phyloP scores from a whole-genome alignment of 1,284 basidiomycete species.

The Exobasidium cylindrosporum region DNA sequence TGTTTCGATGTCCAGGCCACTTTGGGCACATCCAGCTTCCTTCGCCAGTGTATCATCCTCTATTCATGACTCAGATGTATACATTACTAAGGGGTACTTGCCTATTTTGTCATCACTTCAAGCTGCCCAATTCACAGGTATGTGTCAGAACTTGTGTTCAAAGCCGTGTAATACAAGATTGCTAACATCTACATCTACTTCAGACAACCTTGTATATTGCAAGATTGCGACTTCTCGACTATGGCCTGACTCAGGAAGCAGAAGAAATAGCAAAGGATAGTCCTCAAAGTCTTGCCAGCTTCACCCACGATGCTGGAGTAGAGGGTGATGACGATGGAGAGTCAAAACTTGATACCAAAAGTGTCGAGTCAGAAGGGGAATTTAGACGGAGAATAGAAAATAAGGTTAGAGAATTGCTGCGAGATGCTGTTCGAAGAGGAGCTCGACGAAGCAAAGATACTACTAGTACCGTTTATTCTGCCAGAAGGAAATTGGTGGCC shows the following conservation, averaged over 20 bases:
- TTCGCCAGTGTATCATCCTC: slow-evolving; percentile 89
- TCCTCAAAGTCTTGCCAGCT: slow-evolving; percentile 7
- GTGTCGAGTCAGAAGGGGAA: slow-evolving; percentile 55
- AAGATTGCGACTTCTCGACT: slow-evolving; percentile 83
- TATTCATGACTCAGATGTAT: slow-evolving; percentile 92
- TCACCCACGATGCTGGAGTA: slow-evolving; percentile 23
- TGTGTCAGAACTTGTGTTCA: slow-evolving; percentile 64
- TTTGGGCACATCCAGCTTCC: slow-evolving; percentile 99
- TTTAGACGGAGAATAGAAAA: slow-evolving; percentile 41
- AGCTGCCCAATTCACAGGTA: slow-evolving; percentile 60
- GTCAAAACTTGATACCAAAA: slow-evolving; percentile 56
- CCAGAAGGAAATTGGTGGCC: slow-evolving; percentile 75
- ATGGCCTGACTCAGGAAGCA: slow-evolving; percentile 80
- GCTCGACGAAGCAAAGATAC: slow-evolving; percentile 56
- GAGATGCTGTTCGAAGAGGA: slow-evolving; percentile 58
- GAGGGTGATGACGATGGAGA: slow-evolving; percentile 36
- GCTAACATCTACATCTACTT: neutral
- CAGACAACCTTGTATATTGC: slow-evolving; percentile 64
- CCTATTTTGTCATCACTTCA: slow-evolving; percentile 92
- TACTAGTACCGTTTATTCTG: slow-evolving; percentile 83
- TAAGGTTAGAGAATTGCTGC: slow-evolving; percentile 69
- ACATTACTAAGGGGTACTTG: slow-evolving; percentile 85
- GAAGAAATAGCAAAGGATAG: slow-evolving; percentile 66
- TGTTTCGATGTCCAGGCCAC: slow-evolving; percentile 93
- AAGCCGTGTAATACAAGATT: slow-evolving; percentile 48